Conservation (phyloP, 2,329 filamentous ascomycete species). For the Thelonectria discophora region DNA sequence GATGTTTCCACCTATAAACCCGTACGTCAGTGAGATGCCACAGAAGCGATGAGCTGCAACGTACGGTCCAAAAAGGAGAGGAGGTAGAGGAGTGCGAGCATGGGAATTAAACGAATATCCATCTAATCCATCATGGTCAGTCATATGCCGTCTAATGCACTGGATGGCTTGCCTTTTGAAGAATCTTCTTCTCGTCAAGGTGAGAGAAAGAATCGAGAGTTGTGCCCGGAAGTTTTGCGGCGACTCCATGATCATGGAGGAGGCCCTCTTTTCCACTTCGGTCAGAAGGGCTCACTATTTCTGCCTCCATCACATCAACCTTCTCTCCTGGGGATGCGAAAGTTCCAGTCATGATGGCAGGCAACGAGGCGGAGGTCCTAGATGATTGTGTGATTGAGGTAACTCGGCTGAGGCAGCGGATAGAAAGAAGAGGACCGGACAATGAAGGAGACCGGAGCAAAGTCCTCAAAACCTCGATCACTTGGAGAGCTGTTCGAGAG, state of each 20-base stretch:
- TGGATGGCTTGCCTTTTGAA: constrained; percentile 58
- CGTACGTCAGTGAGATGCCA: not conserved
- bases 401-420: not conserved
- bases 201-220: constrained; percentile 41
- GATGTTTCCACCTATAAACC: constrained; percentile 54
- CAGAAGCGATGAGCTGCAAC: constrained; percentile 19
- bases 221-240: constrained; percentile 23
- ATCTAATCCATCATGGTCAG: constrained; percentile 49
- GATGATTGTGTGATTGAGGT: not conserved
- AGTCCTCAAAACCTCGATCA: not conserved
- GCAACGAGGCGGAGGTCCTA: not conserved
- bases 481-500: not conserved
- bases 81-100: constrained; percentile 74
- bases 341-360: constrained; percentile 23
- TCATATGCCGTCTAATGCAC: not conserved
- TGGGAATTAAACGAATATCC: constrained; percentile 63
- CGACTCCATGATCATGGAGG: constrained; percentile 25
- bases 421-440: not conserved
- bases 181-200: constrained; percentile 61
- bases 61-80: constrained; percentile 72
- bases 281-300: constrained; percentile 27
- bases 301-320: constrained; percentile 35
- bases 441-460: not conserved
- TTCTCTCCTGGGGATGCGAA: constrained; percentile 34
- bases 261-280: constrained; percentile 18